A percentile compares a stretch with the other conserved stretches of the same genome.
Evolutionary conservation across 1,284 basidiomycete genomes (phyloP).

Genomic region (Cutaneotrichosporon mucoides): DNA sequence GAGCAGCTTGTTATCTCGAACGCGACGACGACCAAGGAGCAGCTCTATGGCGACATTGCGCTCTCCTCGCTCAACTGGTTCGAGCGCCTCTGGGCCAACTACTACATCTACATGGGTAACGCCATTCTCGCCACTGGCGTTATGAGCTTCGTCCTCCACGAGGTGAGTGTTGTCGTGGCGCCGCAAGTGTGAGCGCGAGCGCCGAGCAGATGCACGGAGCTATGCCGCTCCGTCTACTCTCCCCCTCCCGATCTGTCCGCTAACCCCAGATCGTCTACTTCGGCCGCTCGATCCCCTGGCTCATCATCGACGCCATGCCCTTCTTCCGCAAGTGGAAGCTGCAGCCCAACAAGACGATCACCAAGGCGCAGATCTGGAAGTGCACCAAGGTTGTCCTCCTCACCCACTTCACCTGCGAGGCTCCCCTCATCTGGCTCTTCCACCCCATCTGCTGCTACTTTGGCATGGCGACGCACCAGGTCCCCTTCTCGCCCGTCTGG

Average conservation of each 20-base stretch:
- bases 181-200: background rate
- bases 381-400: slow-evolving; percentile 93
- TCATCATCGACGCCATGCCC: slow-evolving; percentile 89
- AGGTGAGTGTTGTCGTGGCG: slow-evolving; percentile 56
- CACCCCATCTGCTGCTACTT: slow-evolving; percentile 87
- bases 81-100: slow-evolving; percentile 72
- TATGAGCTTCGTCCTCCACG: slow-evolving; percentile 89
- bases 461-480: slow-evolving; percentile 81
- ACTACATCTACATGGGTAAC: slow-evolving; percentile 84
- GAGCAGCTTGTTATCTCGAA: slow-evolving; percentile 41
- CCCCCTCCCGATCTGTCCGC: background rate
- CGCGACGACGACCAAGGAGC: slow-evolving; percentile 39
- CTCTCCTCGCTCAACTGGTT: slow-evolving; percentile 65
- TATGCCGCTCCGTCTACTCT: background rate
- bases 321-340: slow-evolving; percentile 95
- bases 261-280: slow-evolving; percentile 81
- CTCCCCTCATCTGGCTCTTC: slow-evolving; percentile 95
- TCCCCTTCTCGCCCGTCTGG: slow-evolving; percentile 76
- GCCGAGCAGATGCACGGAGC: background rate
- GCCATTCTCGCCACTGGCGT: slow-evolving; percentile 91
- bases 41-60: slow-evolving; percentile 54
- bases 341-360: slow-evolving; percentile 77
- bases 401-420: slow-evolving; percentile 93
- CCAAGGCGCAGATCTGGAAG: slow-evolving; percentile 82
- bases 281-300: slow-evolving; percentile 90